Base-by-base conservation (phyloP, 1,284 basidiomycete species). In the Irpex rosettiformis region DNA sequence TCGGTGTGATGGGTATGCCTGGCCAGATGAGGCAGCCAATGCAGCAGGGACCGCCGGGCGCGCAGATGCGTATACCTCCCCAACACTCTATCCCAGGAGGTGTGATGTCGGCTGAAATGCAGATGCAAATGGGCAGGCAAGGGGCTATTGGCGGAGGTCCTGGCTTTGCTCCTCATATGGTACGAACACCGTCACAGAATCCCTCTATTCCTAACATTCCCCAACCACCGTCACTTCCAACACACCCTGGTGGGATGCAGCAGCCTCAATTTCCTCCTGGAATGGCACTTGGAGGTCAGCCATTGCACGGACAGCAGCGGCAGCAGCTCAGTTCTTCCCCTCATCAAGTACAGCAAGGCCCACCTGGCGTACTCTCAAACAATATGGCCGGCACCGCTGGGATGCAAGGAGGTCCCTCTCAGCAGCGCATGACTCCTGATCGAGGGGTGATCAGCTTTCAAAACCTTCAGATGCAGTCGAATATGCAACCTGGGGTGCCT, bases 191-290 rank as follows among this genome's bases (percentile, higher is more conserved):
- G 40, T 76, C 80, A 21, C 70, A 73, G 18, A 72, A 72, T 56
- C 79, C 76, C 61, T 69, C 82, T 57, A 85, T 87, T 78, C 72
- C 72, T 60, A 79, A 78, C 62, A 72, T 85, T 27, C 55, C 75
- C 21, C 81, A 82, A 63, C 79, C 81, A 25, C 71, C 75, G 40
- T 74, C 67, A 48, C 69, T 74, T 51, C 76, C 61, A 65, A 62
- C 72, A 58, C 80, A 75, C 62, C 70, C 69, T 8, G 64, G 64
- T 29, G 72, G 70, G 21, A 75, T 81, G 71, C 73, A 72, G 57
- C 75, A 74, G 52, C 64, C 65, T 25, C 72, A 69, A 37, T 65
- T 66, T 59, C 57, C 33, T 18, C 22, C 62, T 49, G 75, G 73
- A 68, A 76, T 75, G 58, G 67, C 73, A 30, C 82, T 84, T 60